phyloP scores from a whole-genome alignment of 352 stramenopile species.

The Pythium brachiatum region DNA sequence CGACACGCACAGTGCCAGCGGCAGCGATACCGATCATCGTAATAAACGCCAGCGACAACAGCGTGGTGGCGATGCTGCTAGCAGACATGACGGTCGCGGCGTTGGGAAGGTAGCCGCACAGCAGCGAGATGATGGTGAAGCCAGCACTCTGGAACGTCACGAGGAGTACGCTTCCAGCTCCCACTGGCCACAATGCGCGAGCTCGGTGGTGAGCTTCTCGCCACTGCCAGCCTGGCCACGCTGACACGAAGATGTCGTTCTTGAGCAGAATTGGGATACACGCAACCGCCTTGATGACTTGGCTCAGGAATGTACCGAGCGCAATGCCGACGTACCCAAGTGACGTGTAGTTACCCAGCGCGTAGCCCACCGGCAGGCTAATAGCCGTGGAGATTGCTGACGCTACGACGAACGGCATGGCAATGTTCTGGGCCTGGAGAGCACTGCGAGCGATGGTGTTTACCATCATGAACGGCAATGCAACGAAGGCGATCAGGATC shows the following conservation, averaged over 20 bases:
- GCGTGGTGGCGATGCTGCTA: constrained; percentile 49
- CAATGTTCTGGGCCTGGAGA: constrained; percentile 46
- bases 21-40: constrained; percentile 47
- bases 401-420: constrained; percentile 28
- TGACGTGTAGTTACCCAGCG: constrained; percentile 38
- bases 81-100: constrained; percentile 46
- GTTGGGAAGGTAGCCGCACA: constrained; percentile 55
- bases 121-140: constrained; percentile 44
- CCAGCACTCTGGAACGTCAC: constrained; percentile 44
- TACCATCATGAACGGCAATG: constrained; percentile 30
- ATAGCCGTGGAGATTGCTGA: constrained; percentile 26
- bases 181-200: constrained; percentile 22
- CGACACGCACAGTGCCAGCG: constrained; percentile 48
- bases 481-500: constrained; percentile 21
- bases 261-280: constrained; percentile 32
- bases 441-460: constrained; percentile 33
- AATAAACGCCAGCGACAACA: constrained; percentile 49
- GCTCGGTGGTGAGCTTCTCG: constrained; percentile 13
- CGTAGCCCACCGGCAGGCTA: constrained; percentile 25
- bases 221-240: constrained; percentile 32
- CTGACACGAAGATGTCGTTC: constrained; percentile 26
- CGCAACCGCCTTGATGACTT: constrained; percentile 29
- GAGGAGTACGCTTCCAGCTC: constrained; percentile 45
- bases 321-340: constrained; percentile 36
- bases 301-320: constrained; percentile 28